These are phyloP conservation scores for Mycena citricolor DNA, from an alignment of 1,284 basidiomycete species.

Conservation along the genomic window DNA sequence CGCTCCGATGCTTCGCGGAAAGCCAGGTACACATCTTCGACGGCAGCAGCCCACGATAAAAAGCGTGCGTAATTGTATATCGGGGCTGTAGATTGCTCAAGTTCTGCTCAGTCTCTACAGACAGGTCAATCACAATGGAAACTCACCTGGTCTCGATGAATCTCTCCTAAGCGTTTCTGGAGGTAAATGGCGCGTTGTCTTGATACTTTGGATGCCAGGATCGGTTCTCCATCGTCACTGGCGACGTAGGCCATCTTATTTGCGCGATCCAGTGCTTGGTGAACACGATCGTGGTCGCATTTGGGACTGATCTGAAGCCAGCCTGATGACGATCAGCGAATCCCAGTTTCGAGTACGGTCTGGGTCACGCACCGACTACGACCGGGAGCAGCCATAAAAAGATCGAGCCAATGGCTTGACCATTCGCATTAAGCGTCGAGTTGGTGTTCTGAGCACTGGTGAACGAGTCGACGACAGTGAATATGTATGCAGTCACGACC, in stretches of 20 bases:
- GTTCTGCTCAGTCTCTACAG: conserved; percentile 3
- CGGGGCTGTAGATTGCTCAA: conserved; percentile 24
- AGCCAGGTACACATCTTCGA: conserved; percentile 22
- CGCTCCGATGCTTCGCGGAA: conserved; percentile 23
- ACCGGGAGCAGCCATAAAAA: conserved; percentile 23
- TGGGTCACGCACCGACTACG: conserved; percentile 23
- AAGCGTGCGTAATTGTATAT: conserved; percentile 30
- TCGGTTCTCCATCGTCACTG: conserved; percentile 10
- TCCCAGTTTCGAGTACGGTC: neutral
- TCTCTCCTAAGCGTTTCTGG: conserved; percentile 5
- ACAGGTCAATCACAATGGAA: conserved; percentile 11
- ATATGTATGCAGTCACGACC: conserved; percentile 20
- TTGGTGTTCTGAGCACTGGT: conserved; percentile 10
- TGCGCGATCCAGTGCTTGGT: conserved; percentile 17
- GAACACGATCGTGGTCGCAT: conserved; percentile 17
- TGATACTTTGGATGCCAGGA: conserved; percentile 11
- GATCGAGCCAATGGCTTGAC: conserved; percentile 20
- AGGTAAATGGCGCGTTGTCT: conserved; percentile 17
- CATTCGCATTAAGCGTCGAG: conserved; percentile 20
- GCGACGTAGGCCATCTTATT: conserved; percentile 19
- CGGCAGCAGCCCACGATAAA: conserved; percentile 24
- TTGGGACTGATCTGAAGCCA: conserved; percentile 22
- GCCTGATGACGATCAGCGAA: neutral
- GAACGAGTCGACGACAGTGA: conserved; percentile 22
- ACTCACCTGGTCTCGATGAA: conserved; percentile 10